Base-by-base conservation (phyloP, 805 yeast species). In the Schwanniomyces pseudopolymorphus region DNA sequence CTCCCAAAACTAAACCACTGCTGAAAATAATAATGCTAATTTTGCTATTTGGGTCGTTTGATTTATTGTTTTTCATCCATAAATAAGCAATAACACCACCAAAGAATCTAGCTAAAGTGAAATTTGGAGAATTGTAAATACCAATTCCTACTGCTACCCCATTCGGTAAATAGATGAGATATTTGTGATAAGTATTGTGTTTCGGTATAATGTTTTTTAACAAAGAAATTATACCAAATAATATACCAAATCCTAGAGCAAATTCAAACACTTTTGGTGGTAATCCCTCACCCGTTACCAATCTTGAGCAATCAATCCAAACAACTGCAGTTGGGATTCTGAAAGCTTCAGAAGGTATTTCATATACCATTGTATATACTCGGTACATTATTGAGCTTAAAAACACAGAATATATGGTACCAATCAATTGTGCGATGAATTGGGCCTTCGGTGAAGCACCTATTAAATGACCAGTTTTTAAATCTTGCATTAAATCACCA, bases 81-180 rank as follows among this genome's bases (percentile, higher is more conserved):
- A 69, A 51, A 58, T 78, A 78, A 1, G 90, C 79, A 27, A 82
- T 58, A 3, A 87, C 55, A 2, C 99, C 99, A 8, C 99, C 99
- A 19, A 89, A 50, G 61, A 94, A 92, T 56, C 99, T 75, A 1
- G 98, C 98, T 39, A 92, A 72, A 0, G 98, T 94, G 67, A 92
- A 94, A 40, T 89, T 84, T 2, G 99, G 98, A 0, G 91, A 78
- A 63, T 94, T 94, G 65, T 92, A 94, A 50, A 92, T 89, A 14
- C 99, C 98, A 43, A 92, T 87, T 1, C 99, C 99, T 14, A 91
- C 97, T 2, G 99, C 97, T 22, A 94, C 95, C 10, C 99, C 99
- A 19, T 89, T 84, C 0, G 99, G 99, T 22, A 92, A 67, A 68
- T 78, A 88, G 2, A 75, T 67, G 47, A 81, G 56, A 46, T 72